Base-by-base conservation (phyloP, 1,139 yeast genomes). In the Pichia sorboxylosa region DNA sequence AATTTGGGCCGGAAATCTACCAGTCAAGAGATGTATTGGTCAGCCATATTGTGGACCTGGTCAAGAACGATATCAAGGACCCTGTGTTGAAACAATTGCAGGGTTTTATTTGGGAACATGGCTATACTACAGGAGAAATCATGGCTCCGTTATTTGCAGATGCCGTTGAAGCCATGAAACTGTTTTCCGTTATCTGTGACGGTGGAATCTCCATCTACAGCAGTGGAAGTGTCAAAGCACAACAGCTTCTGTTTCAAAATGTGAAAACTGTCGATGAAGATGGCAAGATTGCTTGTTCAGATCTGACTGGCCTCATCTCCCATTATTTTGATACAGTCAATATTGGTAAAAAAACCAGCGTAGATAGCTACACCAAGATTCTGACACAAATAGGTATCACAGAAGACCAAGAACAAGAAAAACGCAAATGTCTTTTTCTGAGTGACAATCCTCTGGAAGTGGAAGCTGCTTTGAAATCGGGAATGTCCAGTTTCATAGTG, bases 221-320 rank as follows among this genome's bases (percentile, higher is more conserved):
- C 0, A 81, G 94, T n/a, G 97, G 97, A 1, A 78, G 92, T 32
- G 73, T 87, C 22, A 69, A 73, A 36, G 96, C 96, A 0, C 97
- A 87, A 48, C 76, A 76, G 41, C 58, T 85, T 38, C 59, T 87
- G 37, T 83, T 87, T 49, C 65, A 64, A 0, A 69, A 82, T 50
- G 87, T 81, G 5, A 55, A 58, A 29, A 15, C 24, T 7, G 23
- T 27, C 3, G 29, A 57, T 14, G 29, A 32, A 2, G 32, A 37
- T 6, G 39, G 38, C 23, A 37, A 34, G 3, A 42, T 49, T 10
- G 47, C 48, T 6, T 42, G 54, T 6, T 45, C 55, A 14, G 79
- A 81, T 52, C 54, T 84, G 49, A 80, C 72, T 32, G 52, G 57
- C 1, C 49, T 53, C 19, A 51, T 87, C 22, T 45, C 61, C 6